Conservation (phyloP, 805 yeast species). For the Yamadazyma phyllophila region DNA sequence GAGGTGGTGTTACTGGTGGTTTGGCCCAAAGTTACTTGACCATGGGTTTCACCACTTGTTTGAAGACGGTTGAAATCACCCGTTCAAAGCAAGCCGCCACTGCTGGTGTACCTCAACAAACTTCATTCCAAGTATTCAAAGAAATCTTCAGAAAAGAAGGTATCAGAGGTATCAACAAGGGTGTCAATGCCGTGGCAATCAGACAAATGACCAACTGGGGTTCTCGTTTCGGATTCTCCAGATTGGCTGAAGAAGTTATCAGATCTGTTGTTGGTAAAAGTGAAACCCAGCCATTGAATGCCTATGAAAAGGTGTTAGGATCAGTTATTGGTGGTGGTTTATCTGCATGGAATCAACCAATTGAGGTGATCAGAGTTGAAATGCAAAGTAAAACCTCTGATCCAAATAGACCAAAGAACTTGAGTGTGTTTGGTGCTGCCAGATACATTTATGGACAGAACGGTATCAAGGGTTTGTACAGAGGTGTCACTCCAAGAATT, state of each 20-base stretch:
- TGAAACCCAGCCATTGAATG: slow-evolving; percentile 57
- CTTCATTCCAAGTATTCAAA: slow-evolving; percentile 82
- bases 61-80: slow-evolving; percentile 98
- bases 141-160: slow-evolving; percentile 87
- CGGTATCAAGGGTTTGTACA: slow-evolving; percentile 87
- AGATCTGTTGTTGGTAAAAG: slow-evolving; percentile 61
- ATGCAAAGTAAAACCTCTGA: slow-evolving; percentile 95
- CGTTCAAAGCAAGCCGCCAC: slow-evolving; percentile 69
- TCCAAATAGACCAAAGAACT: slow-evolving; percentile 92
- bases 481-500: slow-evolving; percentile 96
- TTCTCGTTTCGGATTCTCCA: slow-evolving; percentile 87
- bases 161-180: slow-evolving; percentile 90
- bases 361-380: slow-evolving; percentile 96
- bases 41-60: slow-evolving; percentile 98
- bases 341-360: slow-evolving; percentile 98
- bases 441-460: slow-evolving; percentile 78
- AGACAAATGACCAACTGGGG: slow-evolving; percentile 99
- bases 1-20: slow-evolving; percentile 96
- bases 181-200: slow-evolving; percentile 98
- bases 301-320: slow-evolving; percentile 79
- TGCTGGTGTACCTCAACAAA: slow-evolving; percentile 62
- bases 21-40: slow-evolving; percentile 94
- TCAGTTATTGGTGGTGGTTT: slow-evolving; percentile 95
- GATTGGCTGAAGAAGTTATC: slow-evolving; percentile 87
- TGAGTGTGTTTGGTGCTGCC: slow-evolving; percentile 73